Percentiles rank a stretch among this genome's conserved stretches.
Conservation (phyloP, 257 asterid species). For the Nicotiana obtusifolia region DNA sequence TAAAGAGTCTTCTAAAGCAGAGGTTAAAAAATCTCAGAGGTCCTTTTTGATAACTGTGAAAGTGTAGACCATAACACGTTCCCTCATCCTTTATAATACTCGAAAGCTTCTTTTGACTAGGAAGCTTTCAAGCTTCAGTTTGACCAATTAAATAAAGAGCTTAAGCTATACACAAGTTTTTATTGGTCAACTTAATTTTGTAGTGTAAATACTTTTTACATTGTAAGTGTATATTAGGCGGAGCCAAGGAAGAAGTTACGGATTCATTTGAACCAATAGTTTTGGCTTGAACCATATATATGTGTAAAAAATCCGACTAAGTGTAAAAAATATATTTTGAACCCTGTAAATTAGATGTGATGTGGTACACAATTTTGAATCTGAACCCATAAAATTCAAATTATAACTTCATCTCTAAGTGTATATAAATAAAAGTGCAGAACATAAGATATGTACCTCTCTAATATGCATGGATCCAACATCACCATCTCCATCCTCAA, state of each 20-base stretch:
- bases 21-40: not conserved
- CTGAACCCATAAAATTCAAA: too few relatives aligned
- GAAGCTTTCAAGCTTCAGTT: not conserved
- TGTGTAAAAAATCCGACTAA: too few relatives aligned
- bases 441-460: constrained; percentile 43
- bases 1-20: constrained; percentile 21
- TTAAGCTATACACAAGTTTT: not conserved
- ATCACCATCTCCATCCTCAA: constrained; percentile 92
- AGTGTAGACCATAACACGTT: constrained; percentile 25
- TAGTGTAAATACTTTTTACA: too few relatives aligned
- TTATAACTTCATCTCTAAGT: fast-evolving
- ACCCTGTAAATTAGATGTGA: too few relatives aligned
- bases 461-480: constrained; percentile 88
- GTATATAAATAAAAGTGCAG: not conserved
- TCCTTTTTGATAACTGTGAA: constrained; percentile 30
- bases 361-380: too few relatives aligned
- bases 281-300: too few relatives aligned
- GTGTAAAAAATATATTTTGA: too few relatives aligned
- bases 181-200: too few relatives aligned
- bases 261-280: too few relatives aligned
- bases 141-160: not conserved
- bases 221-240: too few relatives aligned
- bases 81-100: constrained; percentile 1
- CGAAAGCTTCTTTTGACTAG: constrained; percentile 32
- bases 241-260: too few relatives aligned